Conservation (phyloP, 2,329 filamentous ascomycete species). For the Tolypocladium cylindrosporum region DNA sequence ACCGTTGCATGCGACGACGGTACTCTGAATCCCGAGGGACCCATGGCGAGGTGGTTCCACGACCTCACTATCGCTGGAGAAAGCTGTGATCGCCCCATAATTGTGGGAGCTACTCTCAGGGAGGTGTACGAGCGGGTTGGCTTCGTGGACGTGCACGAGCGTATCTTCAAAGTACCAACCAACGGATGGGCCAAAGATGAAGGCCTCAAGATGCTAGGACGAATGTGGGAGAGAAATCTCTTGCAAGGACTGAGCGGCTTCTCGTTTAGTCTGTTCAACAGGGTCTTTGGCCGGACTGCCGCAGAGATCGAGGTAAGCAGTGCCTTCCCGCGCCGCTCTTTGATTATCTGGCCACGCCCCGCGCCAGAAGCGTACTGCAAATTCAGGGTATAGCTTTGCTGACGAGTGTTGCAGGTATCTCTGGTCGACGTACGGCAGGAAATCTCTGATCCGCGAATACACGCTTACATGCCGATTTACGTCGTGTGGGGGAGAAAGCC, state of each 20-base stretch:
- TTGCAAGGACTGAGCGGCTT: slow-evolving; percentile 34
- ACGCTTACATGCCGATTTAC: slow-evolving; percentile 38
- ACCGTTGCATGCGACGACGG: slow-evolving; percentile 32
- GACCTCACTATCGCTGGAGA: slow-evolving; percentile 29
- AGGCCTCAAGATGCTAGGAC: slow-evolving; percentile 30
- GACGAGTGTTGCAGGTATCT: slow-evolving; percentile 25
- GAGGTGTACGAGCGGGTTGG: slow-evolving; percentile 35
- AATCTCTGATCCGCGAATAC: slow-evolving; percentile 33
- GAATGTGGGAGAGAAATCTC: slow-evolving; percentile 34
- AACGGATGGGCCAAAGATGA: slow-evolving; percentile 43
- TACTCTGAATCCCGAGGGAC: slow-evolving; percentile 26
- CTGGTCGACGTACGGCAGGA: slow-evolving; percentile 39
- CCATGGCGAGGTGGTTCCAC: slow-evolving; percentile 28
- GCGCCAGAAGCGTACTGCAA: neutral
- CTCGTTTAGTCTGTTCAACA: slow-evolving; percentile 29
- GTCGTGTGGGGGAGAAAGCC: slow-evolving; percentile 44
- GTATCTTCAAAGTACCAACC: slow-evolving; percentile 42
- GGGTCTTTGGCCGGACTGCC: slow-evolving; percentile 27
- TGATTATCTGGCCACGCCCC: neutral
- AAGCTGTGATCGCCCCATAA: slow-evolving; percentile 25
- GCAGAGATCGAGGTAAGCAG: slow-evolving; percentile 38
- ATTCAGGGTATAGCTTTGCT: neutral
- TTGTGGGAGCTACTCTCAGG: slow-evolving; percentile 22
- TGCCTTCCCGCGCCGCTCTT: neutral
- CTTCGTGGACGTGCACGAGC: slow-evolving; percentile 44